These are phyloP conservation scores for Ascodesmis nigricans DNA, from an alignment of 495 filamentous ascomycete species.

Conservation along the genomic window DNA sequence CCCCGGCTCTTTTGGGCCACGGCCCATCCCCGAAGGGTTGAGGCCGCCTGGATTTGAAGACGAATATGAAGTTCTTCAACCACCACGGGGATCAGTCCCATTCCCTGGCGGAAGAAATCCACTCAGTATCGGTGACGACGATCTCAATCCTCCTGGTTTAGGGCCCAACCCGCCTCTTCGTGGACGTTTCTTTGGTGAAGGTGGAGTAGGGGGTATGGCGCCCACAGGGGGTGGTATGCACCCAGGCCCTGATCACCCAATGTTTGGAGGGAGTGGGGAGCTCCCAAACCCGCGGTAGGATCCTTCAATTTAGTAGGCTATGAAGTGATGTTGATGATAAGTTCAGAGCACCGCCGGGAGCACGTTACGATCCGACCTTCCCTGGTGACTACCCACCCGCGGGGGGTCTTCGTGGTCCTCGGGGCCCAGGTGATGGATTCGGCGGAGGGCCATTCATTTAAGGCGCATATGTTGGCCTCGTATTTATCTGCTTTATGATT, in stretches of 20 bases:
- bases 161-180: slow-evolving; percentile 66
- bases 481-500: no score
- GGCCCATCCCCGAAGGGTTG: slow-evolving; percentile 57
- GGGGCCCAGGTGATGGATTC: slow-evolving; percentile 26
- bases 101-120: slow-evolving; percentile 32
- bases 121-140: slow-evolving; percentile 53
- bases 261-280: slow-evolving; percentile 46
- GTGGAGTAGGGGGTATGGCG: slow-evolving; percentile 27
- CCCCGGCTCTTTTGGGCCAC: slow-evolving; percentile 24
- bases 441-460: slow-evolving; percentile 23
- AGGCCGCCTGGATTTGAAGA: slow-evolving; percentile 82
- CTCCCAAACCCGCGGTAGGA: slow-evolving; percentile 34
- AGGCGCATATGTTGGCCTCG: slow-evolving; percentile 5
- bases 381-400: slow-evolving; percentile 38
- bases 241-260: slow-evolving; percentile 79
- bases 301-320: neutral
- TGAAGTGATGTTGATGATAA: neutral
- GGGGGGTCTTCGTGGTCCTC: slow-evolving; percentile 28
- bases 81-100: slow-evolving; percentile 30
- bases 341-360: slow-evolving; percentile 32
- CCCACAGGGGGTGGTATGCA: slow-evolving; percentile 56
- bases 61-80: slow-evolving; percentile 64
- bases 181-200: slow-evolving; percentile 33
- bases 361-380: slow-evolving; percentile 61
- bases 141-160: slow-evolving; percentile 70